Evolutionary conservation across 2,329 filamentous ascomycete genomes (phyloP), one percentile per base, ranked within the genome.

Genomic region (Sphaerulina vaccinii): DNA sequence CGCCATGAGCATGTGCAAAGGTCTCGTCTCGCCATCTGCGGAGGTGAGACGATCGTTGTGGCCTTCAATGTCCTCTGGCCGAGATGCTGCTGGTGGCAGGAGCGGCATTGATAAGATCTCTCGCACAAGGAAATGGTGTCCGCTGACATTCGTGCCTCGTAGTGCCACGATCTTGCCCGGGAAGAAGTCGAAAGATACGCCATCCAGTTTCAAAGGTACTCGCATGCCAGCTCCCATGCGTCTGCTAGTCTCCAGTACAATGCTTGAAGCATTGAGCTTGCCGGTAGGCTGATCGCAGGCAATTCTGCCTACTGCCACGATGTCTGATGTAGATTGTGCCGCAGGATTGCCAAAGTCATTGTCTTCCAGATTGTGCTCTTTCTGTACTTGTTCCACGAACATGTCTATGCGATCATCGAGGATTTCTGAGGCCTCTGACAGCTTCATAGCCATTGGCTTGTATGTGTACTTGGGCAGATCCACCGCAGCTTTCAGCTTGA

Each of bases 371-470:
- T 81, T 76, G 70, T 95, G 82, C 59, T 90, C 78, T 50, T 86
- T 81, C 71, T 88, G 84, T 4, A 95, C 78, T 1, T 90, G 70
- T n/a, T 76, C 74, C 53, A 83, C 79, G 64, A 96, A 96, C 57
- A 91, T 90, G 63, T 97, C 90, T 74, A 99, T 96, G 62, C 90
- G 81, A 71, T 97, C 92, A 71, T 99, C 93, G 6, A 97, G 79
- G 38, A 96, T 88, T 69, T 96, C 91, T 3, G 92, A 95, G 0
- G 90, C 85, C 68, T 96, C 91, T 4, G 89, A 91, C 5, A 93
- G 78, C 65, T 96, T 95, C 90, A 97, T 96, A 2, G 89, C 87
- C 78, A 97, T 85, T 1, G 90, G 88, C 67, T 91, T 93, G 72
- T 97, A 99, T 1, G 78, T 83, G 61, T 96, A 86, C 68, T 96